Evolutionary conservation across 1,284 basidiomycete species (phyloP).

Genomic region (Pyrrhoderma noxium): DNA sequence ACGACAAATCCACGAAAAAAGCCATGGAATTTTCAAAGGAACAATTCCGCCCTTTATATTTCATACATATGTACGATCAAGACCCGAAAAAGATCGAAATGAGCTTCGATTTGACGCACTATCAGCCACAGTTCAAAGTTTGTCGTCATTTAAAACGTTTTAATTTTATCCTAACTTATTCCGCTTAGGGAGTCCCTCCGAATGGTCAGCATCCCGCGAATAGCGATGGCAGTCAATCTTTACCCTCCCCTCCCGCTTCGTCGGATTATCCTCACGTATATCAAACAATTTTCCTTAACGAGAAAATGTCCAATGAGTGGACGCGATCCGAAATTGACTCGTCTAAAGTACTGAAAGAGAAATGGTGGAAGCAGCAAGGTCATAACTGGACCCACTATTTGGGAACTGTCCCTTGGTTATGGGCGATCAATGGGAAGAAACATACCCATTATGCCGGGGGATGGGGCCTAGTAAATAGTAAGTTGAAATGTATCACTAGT

Average conservation of each 20-base stretch:
- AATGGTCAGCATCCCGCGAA: slow-evolving; percentile 6
- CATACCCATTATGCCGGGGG: slow-evolving; percentile 21
- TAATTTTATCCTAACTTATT: slow-evolving; percentile 21
- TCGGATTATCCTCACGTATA: slow-evolving; percentile 44
- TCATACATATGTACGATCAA: slow-evolving; percentile 48
- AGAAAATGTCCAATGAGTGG: slow-evolving; percentile 43
- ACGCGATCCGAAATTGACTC: slow-evolving; percentile 43
- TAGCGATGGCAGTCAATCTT: slow-evolving; percentile 21
- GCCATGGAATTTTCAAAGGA: slow-evolving; percentile 38
- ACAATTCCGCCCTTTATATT: slow-evolving; percentile 48
- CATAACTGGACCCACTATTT: slow-evolving; percentile 56
- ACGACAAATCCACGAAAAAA: slow-evolving; percentile 31
- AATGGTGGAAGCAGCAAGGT: slow-evolving; percentile 58
- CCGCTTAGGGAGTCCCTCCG: slow-evolving; percentile 11
- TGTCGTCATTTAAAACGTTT: slow-evolving; percentile 19
- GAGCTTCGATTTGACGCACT: slow-evolving; percentile 53
- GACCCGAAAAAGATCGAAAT: slow-evolving; percentile 56
- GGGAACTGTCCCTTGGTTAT: slow-evolving; percentile 52
- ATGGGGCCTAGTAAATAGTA: slow-evolving; percentile 19
- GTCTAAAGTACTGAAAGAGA: slow-evolving; percentile 44
- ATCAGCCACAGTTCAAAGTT: slow-evolving; percentile 46
- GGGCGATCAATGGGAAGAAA: slow-evolving; percentile 49
- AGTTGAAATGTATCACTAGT: background rate
- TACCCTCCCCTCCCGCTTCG: slow-evolving; percentile 23
- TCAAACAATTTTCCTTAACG: slow-evolving; percentile 59